Conservation (phyloP, 73 alveolate genomes). For the Stentor coeruleus region DNA sequence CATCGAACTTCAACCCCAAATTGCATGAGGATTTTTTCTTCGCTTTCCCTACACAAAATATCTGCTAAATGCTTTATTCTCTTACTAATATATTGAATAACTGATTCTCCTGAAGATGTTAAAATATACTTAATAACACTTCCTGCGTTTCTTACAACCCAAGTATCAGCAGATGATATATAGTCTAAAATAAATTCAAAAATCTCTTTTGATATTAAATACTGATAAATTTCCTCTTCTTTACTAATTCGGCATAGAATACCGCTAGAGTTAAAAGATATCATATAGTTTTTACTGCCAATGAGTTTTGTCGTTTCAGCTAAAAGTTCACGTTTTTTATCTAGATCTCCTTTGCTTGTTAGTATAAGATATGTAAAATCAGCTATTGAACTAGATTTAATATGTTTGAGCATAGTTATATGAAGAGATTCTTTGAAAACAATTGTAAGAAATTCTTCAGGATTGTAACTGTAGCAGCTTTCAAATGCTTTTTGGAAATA, state of each 20-base stretch:
- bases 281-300: not conserved
- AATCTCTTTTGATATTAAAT: too few species aligned
- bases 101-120: not conserved
- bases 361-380: not conserved
- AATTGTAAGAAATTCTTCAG: not conserved
- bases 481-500: constrained; percentile 21
- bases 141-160: not conserved
- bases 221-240: not conserved
- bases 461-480: not conserved
- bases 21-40: not conserved
- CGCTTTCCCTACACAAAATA: not conserved
- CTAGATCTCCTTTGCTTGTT: not conserved
- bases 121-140: not conserved
- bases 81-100: not conserved
- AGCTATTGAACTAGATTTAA: not conserved
- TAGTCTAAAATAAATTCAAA: not conserved
- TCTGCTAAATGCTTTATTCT: not conserved
- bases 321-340: too few species aligned
- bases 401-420: not conserved
- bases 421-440: not conserved
- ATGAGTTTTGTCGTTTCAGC: not conserved
- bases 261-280: not conserved
- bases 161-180: not conserved
- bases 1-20: not conserved
- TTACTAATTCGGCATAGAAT: too few species aligned